phyloP scores from a whole-genome alignment of 2,329 filamentous ascomycete genomes.

The Pseudocercospora fijiensis region DNA sequence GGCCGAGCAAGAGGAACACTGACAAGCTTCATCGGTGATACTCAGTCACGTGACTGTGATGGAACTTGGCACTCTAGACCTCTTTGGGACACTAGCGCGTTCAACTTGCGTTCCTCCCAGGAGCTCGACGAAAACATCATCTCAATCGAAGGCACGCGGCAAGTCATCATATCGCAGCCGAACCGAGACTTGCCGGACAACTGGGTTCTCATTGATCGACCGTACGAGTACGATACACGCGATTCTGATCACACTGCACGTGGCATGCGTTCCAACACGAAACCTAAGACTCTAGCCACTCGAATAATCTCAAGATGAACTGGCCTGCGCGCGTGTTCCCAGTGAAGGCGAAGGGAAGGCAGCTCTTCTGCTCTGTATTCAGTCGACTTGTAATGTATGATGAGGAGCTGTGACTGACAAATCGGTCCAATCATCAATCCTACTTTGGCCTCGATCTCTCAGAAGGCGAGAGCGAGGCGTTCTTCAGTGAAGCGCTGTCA shows the following conservation, averaged over 20 bases:
- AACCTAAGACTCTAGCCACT: no score
- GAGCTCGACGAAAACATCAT: conserved; percentile 18
- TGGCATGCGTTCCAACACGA: not conserved
- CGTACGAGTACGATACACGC: not conserved
- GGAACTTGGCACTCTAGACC: not conserved
- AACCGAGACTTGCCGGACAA: not conserved
- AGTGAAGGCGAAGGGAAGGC: no score
- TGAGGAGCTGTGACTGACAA: no score
- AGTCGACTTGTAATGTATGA: no score
- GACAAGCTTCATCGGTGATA: no score
- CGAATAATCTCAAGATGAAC: not conserved
- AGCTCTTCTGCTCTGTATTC: no score
- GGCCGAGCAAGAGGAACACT: no score
- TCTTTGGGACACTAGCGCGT: not conserved
- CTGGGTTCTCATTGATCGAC: not conserved
- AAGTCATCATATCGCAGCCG: not conserved
- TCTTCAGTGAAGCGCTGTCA: not conserved
- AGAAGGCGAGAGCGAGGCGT: no score
- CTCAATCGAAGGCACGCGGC: conserved; percentile 12
- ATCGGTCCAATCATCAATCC: no score
- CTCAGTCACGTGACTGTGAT: not conserved
- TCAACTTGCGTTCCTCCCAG: conserved; percentile 2
- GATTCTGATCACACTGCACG: not conserved
- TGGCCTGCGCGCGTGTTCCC: not conserved
- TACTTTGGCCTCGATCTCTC: no score